phyloP scores from a whole-genome alignment of 306 rosid species.

The Vicia faba region DNA sequence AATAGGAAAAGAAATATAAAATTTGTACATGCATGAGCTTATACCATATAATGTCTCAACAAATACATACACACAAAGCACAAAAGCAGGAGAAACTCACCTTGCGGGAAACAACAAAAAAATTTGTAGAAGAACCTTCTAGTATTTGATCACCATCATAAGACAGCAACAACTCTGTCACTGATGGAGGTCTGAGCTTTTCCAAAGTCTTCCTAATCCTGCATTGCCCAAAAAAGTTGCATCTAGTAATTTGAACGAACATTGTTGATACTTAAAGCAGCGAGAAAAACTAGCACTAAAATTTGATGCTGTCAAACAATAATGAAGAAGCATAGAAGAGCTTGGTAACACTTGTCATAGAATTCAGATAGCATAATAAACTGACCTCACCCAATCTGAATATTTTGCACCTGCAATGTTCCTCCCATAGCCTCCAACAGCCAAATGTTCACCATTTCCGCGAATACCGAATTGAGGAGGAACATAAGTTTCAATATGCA shows the following conservation, averaged over 20 bases:
- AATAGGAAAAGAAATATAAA: slow-evolving; percentile 22
- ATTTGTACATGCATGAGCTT: too few species aligned
- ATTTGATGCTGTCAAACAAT: slow-evolving; percentile 3
- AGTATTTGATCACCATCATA: slow-evolving; percentile 77
- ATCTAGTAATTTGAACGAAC: slow-evolving; percentile 26
- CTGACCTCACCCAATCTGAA: slow-evolving; percentile 90
- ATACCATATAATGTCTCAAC: too few species aligned
- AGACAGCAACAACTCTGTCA: slow-evolving; percentile 82
- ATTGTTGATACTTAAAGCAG: slow-evolving; percentile 2
- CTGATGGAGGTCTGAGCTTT: slow-evolving; percentile 77
- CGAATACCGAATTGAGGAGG: slow-evolving; percentile 56
- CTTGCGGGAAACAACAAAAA: slow-evolving; percentile 74
- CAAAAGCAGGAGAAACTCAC: slow-evolving; percentile 34
- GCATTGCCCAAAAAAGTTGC: slow-evolving; percentile 34
- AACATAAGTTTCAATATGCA: slow-evolving; percentile 55
- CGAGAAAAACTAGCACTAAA: slow-evolving; percentile 18
- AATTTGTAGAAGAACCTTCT: slow-evolving; percentile 83
- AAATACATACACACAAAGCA: too few species aligned
- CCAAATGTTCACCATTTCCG: slow-evolving; percentile 68
- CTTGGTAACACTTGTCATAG: not conserved
- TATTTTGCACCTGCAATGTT: slow-evolving; percentile 78
- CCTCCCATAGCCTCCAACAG: slow-evolving; percentile 75
- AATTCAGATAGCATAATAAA: slow-evolving; percentile 25
- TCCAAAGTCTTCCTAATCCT: slow-evolving; percentile 82
- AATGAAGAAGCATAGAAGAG: not conserved